phyloP scores from a whole-genome alignment of 371 early-diverging fungal genomes.

The Parasitella parasitica region DNA sequence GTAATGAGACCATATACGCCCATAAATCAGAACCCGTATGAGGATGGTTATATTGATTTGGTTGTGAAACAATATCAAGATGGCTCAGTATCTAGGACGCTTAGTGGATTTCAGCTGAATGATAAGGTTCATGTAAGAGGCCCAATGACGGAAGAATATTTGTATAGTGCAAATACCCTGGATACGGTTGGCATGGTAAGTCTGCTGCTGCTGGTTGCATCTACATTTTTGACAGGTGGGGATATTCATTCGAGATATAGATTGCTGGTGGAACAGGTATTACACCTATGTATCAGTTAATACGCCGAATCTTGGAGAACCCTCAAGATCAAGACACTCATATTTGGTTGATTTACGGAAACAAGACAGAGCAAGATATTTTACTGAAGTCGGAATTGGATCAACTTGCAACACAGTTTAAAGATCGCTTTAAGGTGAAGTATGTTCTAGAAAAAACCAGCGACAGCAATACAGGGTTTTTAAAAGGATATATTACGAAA shows the following conservation, averaged over 20 bases:
- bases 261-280: slow-evolving; percentile 89
- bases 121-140: slow-evolving; percentile 58
- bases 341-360: slow-evolving; percentile 53
- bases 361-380: slow-evolving; percentile 52
- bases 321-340: slow-evolving; percentile 33
- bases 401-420: slow-evolving; percentile 16
- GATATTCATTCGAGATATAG: slow-evolving; percentile 18
- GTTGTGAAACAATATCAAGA: slow-evolving; percentile 61
- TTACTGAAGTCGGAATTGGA: slow-evolving; percentile 49
- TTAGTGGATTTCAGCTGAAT: slow-evolving; percentile 40
- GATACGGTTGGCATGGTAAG: slow-evolving; percentile 64
- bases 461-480: slow-evolving; percentile 24
- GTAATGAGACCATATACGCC: slow-evolving; percentile 71
- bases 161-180: slow-evolving; percentile 36
- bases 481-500: slow-evolving; percentile 20
- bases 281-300: slow-evolving; percentile 78
- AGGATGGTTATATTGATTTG: slow-evolving; percentile 57
- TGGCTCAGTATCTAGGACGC: slow-evolving; percentile 54
- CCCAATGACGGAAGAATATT: slow-evolving; percentile 55
- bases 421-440: slow-evolving; percentile 35
- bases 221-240: not conserved
- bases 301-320: slow-evolving; percentile 29
- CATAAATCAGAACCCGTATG: slow-evolving; percentile 42
- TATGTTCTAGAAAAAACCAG: slow-evolving; percentile 31
- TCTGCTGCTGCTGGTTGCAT: not conserved